Evolutionary conservation across 2,329 filamentous ascomycete species (phyloP).

Genomic region (Diaporthe capsici): DNA sequence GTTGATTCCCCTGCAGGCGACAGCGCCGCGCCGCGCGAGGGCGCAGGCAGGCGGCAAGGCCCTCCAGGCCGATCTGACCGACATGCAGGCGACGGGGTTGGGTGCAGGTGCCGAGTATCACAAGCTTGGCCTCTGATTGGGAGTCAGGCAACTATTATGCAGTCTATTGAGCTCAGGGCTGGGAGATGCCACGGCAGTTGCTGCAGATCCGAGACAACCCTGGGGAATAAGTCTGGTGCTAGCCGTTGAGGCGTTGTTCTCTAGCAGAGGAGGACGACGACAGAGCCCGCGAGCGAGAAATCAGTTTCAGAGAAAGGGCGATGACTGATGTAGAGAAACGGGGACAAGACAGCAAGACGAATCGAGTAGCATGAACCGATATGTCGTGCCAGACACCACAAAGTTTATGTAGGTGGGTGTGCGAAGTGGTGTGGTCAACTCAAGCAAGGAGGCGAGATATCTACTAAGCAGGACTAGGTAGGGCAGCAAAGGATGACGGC

Average conservation of each 20-base stretch:
- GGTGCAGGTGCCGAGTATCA: constrained; percentile 36
- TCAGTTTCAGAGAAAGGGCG: neutral
- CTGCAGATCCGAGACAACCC: constrained; percentile 13
- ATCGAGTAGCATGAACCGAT: neutral
- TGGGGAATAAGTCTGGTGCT: neutral
- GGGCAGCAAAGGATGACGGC: constrained; percentile 27
- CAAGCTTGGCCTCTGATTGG: constrained; percentile 37
- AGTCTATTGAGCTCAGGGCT: constrained; percentile 25
- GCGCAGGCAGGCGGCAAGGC: constrained; percentile 32
- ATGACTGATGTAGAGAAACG: neutral
- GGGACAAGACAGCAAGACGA: neutral
- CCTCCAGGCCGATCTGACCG: constrained; percentile 38
- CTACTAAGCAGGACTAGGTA: constrained; percentile 15
- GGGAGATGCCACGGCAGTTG: neutral
- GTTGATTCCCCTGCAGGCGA: constrained; percentile 23
- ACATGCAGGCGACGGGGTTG: constrained; percentile 40
- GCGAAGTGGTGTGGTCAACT: constrained; percentile 21
- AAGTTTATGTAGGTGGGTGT: constrained; percentile 9
- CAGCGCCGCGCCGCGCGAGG: constrained; percentile 21
- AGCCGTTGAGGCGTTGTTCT: neutral
- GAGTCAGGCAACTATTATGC: constrained; percentile 23
- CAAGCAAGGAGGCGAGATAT: constrained; percentile 17
- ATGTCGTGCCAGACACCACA: neutral
- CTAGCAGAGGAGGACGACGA: neutral
- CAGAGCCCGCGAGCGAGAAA: neutral